Evolutionary conservation across 768 basidiomycete genomes (phyloP).

Genomic region (Terana coerulea): DNA sequence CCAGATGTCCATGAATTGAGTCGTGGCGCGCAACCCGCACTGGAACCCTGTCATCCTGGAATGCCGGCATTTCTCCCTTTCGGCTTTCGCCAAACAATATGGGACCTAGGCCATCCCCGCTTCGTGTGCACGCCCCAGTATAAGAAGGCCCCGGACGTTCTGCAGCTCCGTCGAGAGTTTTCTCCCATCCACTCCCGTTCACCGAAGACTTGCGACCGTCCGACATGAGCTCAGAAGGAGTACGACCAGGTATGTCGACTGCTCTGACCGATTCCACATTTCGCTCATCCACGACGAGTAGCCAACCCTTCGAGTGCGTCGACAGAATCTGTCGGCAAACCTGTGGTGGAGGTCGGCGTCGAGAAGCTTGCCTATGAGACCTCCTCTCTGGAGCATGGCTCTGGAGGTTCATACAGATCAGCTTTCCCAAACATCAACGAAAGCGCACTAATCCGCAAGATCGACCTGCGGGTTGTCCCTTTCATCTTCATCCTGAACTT

Average conservation of each 20-base stretch:
- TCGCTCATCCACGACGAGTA: neutral
- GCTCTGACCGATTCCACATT: too few relatives aligned
- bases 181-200: neutral
- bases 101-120: too few relatives aligned
- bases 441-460: conserved; percentile 19
- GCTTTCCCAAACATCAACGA: conserved; percentile 14
- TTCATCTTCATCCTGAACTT: conserved; percentile 35
- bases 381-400: neutral
- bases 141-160: too few relatives aligned
- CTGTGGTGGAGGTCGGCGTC: neutral
- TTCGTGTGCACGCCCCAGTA: too few relatives aligned
- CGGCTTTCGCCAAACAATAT: too few relatives aligned
- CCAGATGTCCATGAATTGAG: too few relatives aligned
- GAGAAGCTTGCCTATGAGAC: conserved; percentile 3
- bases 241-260: neutral
- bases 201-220: neutral
- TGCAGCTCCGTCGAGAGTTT: too few relatives aligned
- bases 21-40: too few relatives aligned
- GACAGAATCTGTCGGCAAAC: neutral
- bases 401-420: neutral
- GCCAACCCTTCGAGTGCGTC: neutral
- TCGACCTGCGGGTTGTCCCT: conserved; percentile 29
- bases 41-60: too few relatives aligned
- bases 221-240: neutral
- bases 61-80: too few relatives aligned